Conservation (phyloP, 441 rosid genomes). For the Rhodomyrtus psidioides region DNA sequence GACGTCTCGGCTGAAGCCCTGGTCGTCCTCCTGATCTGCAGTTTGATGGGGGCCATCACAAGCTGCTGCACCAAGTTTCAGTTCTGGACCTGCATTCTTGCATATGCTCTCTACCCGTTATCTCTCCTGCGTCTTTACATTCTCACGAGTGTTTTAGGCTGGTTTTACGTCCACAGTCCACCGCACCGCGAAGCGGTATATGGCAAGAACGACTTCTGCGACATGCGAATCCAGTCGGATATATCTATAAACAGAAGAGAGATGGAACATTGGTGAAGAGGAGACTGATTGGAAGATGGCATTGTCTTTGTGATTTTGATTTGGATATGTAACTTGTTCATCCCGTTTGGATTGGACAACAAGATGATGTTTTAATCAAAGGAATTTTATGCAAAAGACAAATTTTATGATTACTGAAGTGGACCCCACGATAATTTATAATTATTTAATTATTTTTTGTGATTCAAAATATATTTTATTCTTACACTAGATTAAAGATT, state of each 20-base stretch:
- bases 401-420: too few relatives aligned
- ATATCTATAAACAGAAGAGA: background rate
- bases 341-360: background rate
- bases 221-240: background rate
- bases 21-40: background rate
- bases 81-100: background rate
- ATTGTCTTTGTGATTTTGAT: background rate
- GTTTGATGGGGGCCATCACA: background rate
- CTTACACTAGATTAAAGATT: too few relatives aligned
- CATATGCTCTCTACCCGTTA: background rate
- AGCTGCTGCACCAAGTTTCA: background rate
- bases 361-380: background rate
- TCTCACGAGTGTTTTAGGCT: background rate
- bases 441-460: too few relatives aligned
- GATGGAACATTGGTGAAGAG: background rate
- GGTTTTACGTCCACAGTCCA: background rate
- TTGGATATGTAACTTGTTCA: background rate
- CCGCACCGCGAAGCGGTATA: background rate
- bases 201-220: background rate
- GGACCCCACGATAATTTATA: too few relatives aligned
- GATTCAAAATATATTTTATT: too few relatives aligned
- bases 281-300: background rate
- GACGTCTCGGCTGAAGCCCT: background rate
- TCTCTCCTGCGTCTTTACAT: slow-evolving; percentile 1
- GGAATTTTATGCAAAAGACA: background rate